Conservation (phyloP, 2,329 filamentous ascomycete genomes). For the Neonectria magnoliae region DNA sequence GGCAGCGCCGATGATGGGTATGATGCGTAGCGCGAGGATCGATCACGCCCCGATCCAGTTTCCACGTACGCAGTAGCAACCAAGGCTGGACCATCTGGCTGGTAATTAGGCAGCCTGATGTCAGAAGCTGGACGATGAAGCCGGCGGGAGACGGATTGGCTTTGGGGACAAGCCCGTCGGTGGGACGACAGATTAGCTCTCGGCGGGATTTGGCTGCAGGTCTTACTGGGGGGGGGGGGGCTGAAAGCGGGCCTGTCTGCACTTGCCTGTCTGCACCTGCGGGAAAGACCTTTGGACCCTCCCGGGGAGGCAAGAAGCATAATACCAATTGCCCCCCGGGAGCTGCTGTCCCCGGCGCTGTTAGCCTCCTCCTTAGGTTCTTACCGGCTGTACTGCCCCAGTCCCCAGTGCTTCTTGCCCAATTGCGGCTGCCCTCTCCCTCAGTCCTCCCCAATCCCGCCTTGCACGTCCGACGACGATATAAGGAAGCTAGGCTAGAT, state of each 20-base stretch:
- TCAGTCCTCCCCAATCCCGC: not conserved
- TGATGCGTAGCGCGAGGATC: too few species aligned
- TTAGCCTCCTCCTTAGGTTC: not conserved
- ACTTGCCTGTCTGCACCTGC: not conserved
- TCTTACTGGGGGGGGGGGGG: not conserved
- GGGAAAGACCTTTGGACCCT: not conserved
- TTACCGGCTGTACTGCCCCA: too few species aligned
- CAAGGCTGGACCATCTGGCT: not conserved
- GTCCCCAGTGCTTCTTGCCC: not conserved
- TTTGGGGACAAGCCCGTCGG: not conserved
- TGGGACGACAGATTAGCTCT: conserved; percentile 19
- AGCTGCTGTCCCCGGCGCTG: not conserved
- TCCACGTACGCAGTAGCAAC: not conserved
- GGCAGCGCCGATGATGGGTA: not conserved
- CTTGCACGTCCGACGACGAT: conserved; percentile 22
- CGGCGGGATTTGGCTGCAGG: conserved; percentile 8
- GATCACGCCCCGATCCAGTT: conserved; percentile 10
- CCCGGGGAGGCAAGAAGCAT: conserved; percentile 14
- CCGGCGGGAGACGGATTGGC: not conserved
- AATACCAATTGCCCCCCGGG: conserved; percentile 1
- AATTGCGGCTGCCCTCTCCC: not conserved
- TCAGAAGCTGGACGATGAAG: conserved; percentile 2
- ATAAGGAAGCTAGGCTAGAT: conserved; percentile 36
- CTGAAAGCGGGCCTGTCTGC: not conserved
- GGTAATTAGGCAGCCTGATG: conserved; percentile 5